Evolutionary conservation across 305 asterid species (phyloP), one percentile per base, ranked within the genome.

Genomic region (Caryopteris hybrid): DNA sequence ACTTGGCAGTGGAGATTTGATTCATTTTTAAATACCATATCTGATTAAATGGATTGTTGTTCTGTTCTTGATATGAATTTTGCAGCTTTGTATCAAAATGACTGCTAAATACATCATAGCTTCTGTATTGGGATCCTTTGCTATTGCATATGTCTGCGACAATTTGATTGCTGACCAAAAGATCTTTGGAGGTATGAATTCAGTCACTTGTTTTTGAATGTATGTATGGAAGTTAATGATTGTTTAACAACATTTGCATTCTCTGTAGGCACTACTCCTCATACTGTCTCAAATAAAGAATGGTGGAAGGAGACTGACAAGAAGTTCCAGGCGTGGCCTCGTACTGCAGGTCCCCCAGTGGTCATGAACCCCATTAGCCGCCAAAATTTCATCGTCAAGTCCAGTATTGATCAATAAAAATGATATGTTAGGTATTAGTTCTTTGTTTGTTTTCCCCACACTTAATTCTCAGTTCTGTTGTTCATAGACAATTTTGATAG

Each of bases 241-340:
- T 0, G 1, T 39, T 3, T 52, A 16, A 27, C 42, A 39, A 47
- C 8, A 38, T 23, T 22, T 61, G 47, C 23, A 20, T 62, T 55
- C 54, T 16, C 56, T 66, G 29, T 55, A 93, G 96, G 99, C 56
- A 72, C 86, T 33, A 93, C 90, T 29, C 97, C 99, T 18, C 23
- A 8, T 8, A 93, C 96, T 14, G 76, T 93, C 73, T 55, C 89
- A 33, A 71, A 42, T 71, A 83, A 83, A 21, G 92, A 83, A 0
- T 93, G 99, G 99, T 61, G 55, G 83, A 74, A 66, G 64, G 97
- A 83, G 79, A 93, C 99, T 0, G 97, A 93, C 83, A 91, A 85
- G 61, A 88, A 91, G 88, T 76, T 90, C 68, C 96, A 91, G 84
- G 97, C 97, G 31, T 93, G 96, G 97, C 99, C 99, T 22, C 96